Evolutionary conservation across 1,284 basidiomycete species (phyloP).

Genomic region (Cutaneotrichosporon sp.): DNA sequence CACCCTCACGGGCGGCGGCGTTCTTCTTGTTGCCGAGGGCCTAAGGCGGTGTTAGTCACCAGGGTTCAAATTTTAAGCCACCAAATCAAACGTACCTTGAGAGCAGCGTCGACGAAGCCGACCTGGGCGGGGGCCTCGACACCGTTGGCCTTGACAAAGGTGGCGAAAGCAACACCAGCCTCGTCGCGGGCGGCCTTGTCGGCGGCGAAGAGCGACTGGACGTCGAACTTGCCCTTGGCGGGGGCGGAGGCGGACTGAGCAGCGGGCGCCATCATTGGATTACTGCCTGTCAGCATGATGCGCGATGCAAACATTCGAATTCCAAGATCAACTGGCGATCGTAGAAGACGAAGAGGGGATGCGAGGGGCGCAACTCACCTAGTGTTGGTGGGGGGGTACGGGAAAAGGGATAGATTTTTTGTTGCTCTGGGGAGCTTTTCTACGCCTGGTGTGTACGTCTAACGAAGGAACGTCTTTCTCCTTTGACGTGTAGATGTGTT

Average conservation of each 20-base stretch:
- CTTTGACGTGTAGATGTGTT: not conserved
- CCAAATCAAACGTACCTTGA: constrained; percentile 60
- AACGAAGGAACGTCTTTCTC: not conserved
- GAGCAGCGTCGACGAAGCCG: constrained; percentile 74
- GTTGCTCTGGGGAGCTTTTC: constrained; percentile 4
- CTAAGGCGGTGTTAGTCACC: constrained; percentile 31
- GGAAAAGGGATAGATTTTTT: not conserved
- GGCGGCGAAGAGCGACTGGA: constrained; percentile 53
- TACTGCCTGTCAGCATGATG: constrained; percentile 7
- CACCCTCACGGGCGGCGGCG: constrained; percentile 53
- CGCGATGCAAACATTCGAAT: not conserved
- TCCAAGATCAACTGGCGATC: not conserved
- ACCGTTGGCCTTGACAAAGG: constrained; percentile 79
- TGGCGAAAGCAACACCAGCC: constrained; percentile 70
- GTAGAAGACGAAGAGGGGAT: not conserved
- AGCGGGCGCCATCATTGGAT: constrained; percentile 50
- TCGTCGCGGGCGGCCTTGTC: constrained; percentile 63
- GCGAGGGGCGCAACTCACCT: constrained; percentile 1
- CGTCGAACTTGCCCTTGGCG: constrained; percentile 51
- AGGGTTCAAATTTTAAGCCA: not conserved
- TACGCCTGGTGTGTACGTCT: constrained; percentile 4
- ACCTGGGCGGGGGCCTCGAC: constrained; percentile 74
- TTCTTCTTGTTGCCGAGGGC: constrained; percentile 63
- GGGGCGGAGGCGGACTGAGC: constrained; percentile 44
- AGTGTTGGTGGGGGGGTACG: not conserved